Evolutionary conservation across 345 rosid genomes (phyloP), one percentile per base, ranked within the genome.

Genomic region (Carallia brachiata): DNA sequence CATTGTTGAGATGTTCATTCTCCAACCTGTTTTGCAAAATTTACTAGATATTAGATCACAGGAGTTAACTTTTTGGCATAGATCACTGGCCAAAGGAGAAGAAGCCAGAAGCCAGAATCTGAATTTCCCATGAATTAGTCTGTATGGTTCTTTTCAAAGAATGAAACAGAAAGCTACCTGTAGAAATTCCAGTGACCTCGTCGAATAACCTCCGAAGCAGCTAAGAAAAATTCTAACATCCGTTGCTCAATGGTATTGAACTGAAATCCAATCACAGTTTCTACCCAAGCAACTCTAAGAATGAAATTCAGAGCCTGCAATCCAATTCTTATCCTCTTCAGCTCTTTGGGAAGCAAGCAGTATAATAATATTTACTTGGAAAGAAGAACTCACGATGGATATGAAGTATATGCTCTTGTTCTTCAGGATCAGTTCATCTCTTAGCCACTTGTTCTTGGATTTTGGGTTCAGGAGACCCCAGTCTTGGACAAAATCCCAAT

Each of bases 151-250:
- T 12, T 44, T 44, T 10, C 0, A 44, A 3, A 44, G 13, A 12
- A 44, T 44, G 17, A 44, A 44, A 12, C 50, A 3, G 12, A 44
- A 12, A 44, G 0, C 32, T 78, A 93, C 98, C 98, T 85, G 86
- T 95, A 92, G 60, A 92, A 95, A 76, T 92, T 95, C 99, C 99
- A 92, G 30, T 95, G 99, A 34, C 99, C 99, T 66, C 99, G 76
- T 6, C 97, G 82, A 61, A 90, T 86, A 58, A 95, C 96, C 83
- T 95, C 99, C 36, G 88, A 76, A 0, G 97, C 90, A 15, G 99
- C 99, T 78, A 95, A 67, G 78, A 86, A 82, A 78, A 95, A 92
- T 57, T 92, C 98, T 55, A 95, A 75, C 83, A 92, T 71, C 31
- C 83, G 82, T 16, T 89, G 81, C 78, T 88, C 86, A 4, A 89